Evolutionary conservation across 441 rosid genomes (phyloP).

Genomic region (Capsella rubella): DNA sequence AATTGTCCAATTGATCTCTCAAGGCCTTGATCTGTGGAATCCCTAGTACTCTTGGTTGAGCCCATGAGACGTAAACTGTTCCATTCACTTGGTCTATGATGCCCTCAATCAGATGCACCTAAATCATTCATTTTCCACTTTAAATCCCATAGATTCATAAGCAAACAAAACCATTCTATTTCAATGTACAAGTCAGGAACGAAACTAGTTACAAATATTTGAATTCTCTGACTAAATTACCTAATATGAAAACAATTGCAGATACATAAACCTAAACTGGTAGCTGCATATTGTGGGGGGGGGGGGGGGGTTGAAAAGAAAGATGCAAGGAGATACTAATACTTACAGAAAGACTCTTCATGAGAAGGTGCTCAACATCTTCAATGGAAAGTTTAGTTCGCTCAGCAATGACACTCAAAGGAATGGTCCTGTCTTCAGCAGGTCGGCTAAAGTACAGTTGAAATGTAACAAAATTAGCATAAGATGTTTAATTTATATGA

Average conservation of each 20-base stretch:
- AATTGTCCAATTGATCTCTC: conserved; percentile 75
- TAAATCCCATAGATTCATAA: not conserved
- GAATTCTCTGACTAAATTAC: not conserved
- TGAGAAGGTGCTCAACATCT: conserved; percentile 96
- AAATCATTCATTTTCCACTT: conserved; percentile 26
- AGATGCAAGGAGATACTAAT: conserved; percentile 2
- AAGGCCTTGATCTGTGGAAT: conserved; percentile 86
- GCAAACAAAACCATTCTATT: not conserved
- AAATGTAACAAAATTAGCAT: conserved; percentile 24
- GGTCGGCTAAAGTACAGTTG: conserved; percentile 63
- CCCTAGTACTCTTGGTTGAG: conserved; percentile 95
- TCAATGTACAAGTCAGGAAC: not conserved
- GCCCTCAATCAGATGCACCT: conserved; percentile 96
- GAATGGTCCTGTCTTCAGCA: conserved; percentile 92
- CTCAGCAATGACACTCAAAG: conserved; percentile 78
- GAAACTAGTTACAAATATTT: not conserved
- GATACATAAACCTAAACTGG: not conserved
- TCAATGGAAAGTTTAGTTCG: conserved; percentile 83
- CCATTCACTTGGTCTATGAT: conserved; percentile 90
- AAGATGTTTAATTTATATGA: conserved; percentile 10
- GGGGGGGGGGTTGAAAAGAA: not conserved
- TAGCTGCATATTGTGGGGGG: not conserved
- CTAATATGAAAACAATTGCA: not conserved
- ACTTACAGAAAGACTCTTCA: conserved; percentile 97
- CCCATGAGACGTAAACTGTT: conserved; percentile 94